phyloP scores from a whole-genome alignment of 345 rosid genomes.

The Salix udensis region DNA sequence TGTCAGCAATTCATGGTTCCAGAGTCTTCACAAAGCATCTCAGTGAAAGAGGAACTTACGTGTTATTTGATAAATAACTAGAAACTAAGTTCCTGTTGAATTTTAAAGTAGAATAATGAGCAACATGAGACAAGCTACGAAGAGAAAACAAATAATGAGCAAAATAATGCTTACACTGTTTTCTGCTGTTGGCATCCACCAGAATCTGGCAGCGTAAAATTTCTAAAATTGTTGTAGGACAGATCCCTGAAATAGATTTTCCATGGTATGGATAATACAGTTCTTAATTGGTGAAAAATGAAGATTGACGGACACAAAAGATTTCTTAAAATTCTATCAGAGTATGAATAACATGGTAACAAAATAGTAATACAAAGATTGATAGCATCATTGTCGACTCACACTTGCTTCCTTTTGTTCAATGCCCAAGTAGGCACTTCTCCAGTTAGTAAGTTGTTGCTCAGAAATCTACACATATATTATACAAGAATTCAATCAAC shows the following conservation, averaged over 20 bases:
- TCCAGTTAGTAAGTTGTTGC: constrained; percentile 71
- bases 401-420: constrained; percentile 29
- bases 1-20: background rate
- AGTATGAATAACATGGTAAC: no score
- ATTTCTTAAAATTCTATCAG: no score
- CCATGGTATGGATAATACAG: constrained; percentile 34
- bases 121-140: background rate
- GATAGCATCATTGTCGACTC: constrained; percentile 23
- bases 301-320: background rate
- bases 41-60: constrained; percentile 43
- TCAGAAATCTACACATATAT: constrained; percentile 51
- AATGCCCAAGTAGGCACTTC: constrained; percentile 49
- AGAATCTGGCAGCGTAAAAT: no score
- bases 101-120: no score
- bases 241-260: background rate
- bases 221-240: constrained; percentile 32
- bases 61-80: constrained; percentile 42
- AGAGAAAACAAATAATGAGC: background rate
- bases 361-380: no score
- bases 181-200: background rate
- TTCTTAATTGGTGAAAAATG: background rate
- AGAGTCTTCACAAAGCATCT: background rate
- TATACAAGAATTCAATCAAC: background rate
- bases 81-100: constrained; percentile 64
- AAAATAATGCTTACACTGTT: constrained; percentile 41